These are phyloP conservation scores for Triangularia setosa DNA, from an alignment of 2,329 filamentous ascomycete species.

Conservation along the genomic window DNA sequence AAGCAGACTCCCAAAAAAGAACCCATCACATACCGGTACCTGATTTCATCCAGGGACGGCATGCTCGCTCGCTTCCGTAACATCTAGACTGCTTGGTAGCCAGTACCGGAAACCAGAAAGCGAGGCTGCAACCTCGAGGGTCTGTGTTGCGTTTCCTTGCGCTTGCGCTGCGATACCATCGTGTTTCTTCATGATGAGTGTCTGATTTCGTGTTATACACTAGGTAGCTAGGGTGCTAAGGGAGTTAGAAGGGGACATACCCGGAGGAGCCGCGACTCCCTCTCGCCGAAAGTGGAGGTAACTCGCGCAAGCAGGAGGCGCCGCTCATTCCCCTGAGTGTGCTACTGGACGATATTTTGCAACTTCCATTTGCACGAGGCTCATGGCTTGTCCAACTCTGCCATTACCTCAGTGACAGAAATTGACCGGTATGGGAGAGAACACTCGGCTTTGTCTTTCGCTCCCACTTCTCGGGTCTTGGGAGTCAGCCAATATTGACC, in stretches of 20 bases:
- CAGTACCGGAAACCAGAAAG: neutral
- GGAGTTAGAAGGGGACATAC: neutral
- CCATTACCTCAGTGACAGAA: neutral
- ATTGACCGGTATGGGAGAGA: neutral
- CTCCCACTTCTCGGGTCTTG: neutral
- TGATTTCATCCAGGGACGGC: neutral
- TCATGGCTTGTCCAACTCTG: too few species aligned
- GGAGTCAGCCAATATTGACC: neutral
- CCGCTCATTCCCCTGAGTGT: neutral
- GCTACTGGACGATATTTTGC: neutral
- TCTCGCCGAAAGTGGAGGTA: neutral
- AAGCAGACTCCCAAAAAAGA: neutral
- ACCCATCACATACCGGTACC: neutral
- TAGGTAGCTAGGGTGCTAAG: neutral
- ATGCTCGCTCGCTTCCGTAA: neutral
- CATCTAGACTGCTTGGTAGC: neutral
- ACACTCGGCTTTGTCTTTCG: neutral
- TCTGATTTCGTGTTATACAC: neutral
- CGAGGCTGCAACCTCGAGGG: neutral
- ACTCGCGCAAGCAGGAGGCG: neutral
- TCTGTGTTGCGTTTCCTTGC: neutral
- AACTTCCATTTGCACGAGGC: neutral
- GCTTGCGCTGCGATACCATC: neutral
- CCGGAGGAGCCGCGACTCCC: neutral
- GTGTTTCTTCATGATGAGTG: neutral